Percentiles rank a stretch among this genome's conserved stretches.
These are phyloP conservation scores for Mallotus japonicus DNA, from an alignment of 441 rosid genomes.

Conservation along the genomic window DNA sequence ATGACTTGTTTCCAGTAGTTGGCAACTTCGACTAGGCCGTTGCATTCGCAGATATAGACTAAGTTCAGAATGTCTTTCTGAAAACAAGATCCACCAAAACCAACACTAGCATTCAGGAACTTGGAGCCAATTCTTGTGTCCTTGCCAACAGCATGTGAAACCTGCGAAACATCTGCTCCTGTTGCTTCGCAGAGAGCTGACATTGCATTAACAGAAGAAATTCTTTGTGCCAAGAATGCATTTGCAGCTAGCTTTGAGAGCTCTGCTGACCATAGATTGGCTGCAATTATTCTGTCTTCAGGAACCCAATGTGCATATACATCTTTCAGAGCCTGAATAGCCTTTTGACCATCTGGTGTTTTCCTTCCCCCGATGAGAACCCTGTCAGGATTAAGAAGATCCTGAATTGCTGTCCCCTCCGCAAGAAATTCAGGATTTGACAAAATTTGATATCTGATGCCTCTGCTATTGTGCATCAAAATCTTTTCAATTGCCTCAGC, in stretches of 20 bases:
- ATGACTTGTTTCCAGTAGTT: slow-evolving; percentile 90
- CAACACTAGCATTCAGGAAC: slow-evolving; percentile 82
- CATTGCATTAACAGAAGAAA: slow-evolving; percentile 87
- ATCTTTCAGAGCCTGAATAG: slow-evolving; percentile 67
- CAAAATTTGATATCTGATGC: slow-evolving; percentile 78
- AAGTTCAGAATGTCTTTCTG: slow-evolving; percentile 80
- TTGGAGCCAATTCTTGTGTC: slow-evolving; percentile 76
- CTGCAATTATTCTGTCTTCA: slow-evolving; percentile 57
- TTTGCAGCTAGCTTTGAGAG: slow-evolving; percentile 87
- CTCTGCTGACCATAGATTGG: slow-evolving; percentile 94
- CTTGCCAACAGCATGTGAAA: slow-evolving; percentile 67
- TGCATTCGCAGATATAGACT: slow-evolving; percentile 84
- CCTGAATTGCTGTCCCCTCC: slow-evolving; percentile 84
- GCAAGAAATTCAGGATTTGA: slow-evolving; percentile 93
- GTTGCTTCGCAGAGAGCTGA: slow-evolving; percentile 90
- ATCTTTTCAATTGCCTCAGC: slow-evolving; percentile 90
- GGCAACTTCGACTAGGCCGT: slow-evolving; percentile 78
- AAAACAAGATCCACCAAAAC: slow-evolving; percentile 88
- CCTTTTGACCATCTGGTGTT: slow-evolving; percentile 72
- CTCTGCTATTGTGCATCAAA: slow-evolving; percentile 78
- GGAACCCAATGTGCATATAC: slow-evolving; percentile 90
- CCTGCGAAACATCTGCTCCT: slow-evolving; percentile 77
- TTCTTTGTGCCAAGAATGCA: slow-evolving; percentile 87
- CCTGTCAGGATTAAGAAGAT: slow-evolving; percentile 74
- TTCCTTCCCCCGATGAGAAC: slow-evolving; percentile 92